Evolutionary conservation across 2,329 filamentous ascomycete species (phyloP), one percentile per base, ranked within the genome.

Genomic region (Alternaria brassicae): DNA sequence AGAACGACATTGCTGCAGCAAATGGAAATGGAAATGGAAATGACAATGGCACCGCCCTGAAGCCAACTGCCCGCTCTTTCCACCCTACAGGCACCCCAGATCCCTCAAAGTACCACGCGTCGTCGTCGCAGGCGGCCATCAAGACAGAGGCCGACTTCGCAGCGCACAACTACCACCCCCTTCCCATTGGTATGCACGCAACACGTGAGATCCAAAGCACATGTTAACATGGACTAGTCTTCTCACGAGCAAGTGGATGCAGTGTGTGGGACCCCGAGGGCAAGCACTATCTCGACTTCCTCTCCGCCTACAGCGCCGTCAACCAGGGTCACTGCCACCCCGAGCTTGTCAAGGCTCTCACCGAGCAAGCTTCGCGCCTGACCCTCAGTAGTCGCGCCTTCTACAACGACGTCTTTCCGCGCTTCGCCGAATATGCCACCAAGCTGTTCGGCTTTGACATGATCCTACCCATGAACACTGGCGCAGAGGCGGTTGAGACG

Each of bases 321-420:
- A 98, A 98, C 83, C 94, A 98, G 81, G 94, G 94, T 64, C 94
- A 99, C 81, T 98, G 94, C 81, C 94, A 99, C 81, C 95, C 95
- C 5, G 93, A 96, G 82, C 88, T 98, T 57, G 89, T 99, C 77
- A 93, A 94, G 79, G 91, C 93, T 13, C 84, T 99, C 61, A 88
- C 88, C 36, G 92, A 97, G 67, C 95, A 99, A 82, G 95, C 95
- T 47, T 87, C 89, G 66, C 90, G 93, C 37, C 82, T 98, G 74
- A 97, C 94, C 0, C 87, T 98, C 68, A 97, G 92, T 80, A 97
- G 93, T 62, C 88, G 94, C 62, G 95, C 95, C 51, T 99, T 98
- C 82, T 90, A 98, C 85, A 99, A 98, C 78, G 94, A 98, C 82
- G 95, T 98, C 64, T 98, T 98, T 82, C 94, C 94, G 58, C 89